These are phyloP conservation scores for Globisporangium iwayamae DNA, from an alignment of 352 stramenopile species.

Conservation along the genomic window DNA sequence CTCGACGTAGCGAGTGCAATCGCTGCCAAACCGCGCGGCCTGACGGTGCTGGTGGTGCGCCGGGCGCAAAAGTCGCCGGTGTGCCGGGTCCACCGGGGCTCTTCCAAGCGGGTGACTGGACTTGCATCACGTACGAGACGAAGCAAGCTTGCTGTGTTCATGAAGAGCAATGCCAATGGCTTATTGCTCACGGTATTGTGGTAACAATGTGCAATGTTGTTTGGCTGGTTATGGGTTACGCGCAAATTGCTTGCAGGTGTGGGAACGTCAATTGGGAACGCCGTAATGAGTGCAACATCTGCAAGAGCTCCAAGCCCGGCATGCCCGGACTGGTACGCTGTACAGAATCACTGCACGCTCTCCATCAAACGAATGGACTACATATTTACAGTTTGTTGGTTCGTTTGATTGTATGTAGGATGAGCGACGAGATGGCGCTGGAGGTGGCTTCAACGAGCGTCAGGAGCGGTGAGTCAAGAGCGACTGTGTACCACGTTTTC, in stretches of 20 bases:
- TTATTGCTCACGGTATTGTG: neutral
- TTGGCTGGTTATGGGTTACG: neutral
- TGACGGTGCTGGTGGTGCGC: slow-evolving; percentile 27
- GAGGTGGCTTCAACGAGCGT: slow-evolving; percentile 82
- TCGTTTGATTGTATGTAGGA: slow-evolving; percentile 31
- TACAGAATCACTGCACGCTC: neutral
- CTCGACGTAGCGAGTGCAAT: slow-evolving; percentile 75
- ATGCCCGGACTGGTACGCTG: slow-evolving; percentile 50
- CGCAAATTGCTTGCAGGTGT: slow-evolving; percentile 35
- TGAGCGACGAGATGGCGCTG: slow-evolving; percentile 72
- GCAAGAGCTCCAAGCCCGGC: slow-evolving; percentile 74
- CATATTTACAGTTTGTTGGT: neutral
- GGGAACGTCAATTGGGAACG: slow-evolving; percentile 88
- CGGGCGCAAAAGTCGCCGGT: slow-evolving; percentile 25
- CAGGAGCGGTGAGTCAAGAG: slow-evolving; percentile 57
- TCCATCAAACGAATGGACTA: neutral
- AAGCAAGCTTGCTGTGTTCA: neutral
- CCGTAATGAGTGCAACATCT: slow-evolving; percentile 84
- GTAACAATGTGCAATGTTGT: neutral
- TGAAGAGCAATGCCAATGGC: neutral
- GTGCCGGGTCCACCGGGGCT: slow-evolving; percentile 59
- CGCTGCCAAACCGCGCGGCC: slow-evolving; percentile 67
- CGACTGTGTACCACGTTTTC: neutral
- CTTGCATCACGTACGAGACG: slow-evolving; percentile 63
- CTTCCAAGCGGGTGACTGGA: slow-evolving; percentile 80